Conservation (phyloP, 306 rosid genomes). For the Neltuma alba region DNA sequence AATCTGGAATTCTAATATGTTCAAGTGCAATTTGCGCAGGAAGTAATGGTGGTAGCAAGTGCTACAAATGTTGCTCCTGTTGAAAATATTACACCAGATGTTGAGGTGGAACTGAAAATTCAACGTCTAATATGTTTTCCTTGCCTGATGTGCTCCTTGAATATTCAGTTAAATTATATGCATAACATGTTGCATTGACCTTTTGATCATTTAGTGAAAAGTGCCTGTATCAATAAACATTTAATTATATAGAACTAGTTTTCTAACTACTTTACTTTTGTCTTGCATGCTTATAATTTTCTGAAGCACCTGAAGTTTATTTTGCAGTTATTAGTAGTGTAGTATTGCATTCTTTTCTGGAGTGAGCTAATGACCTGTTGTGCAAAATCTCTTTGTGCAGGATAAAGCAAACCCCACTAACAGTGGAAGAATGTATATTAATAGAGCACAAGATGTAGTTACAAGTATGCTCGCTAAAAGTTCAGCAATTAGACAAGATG, state of each 20-base stretch:
- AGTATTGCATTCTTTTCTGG: background rate
- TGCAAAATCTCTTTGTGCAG: constrained; percentile 32
- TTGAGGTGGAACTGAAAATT: constrained; percentile 45
- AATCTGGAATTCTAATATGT: constrained; percentile 2
- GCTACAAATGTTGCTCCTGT: constrained; percentile 43
- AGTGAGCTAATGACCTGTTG: constrained; percentile 16
- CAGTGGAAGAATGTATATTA: constrained; percentile 58
- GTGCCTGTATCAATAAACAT: background rate
- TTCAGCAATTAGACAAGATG: constrained; percentile 69
- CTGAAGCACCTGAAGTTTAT: background rate
- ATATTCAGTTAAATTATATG: background rate
- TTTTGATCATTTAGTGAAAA: background rate
- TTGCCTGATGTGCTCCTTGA: background rate
- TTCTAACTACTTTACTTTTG: constrained; percentile 1
- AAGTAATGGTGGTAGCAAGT: constrained; percentile 49
- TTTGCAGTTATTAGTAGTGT: constrained; percentile 16
- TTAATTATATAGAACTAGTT: background rate
- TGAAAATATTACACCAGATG: constrained; percentile 39
- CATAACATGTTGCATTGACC: background rate
- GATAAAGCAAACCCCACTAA: constrained; percentile 39
- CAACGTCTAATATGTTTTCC: background rate
- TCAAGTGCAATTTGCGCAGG: constrained; percentile 50
- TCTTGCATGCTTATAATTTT: background rate
- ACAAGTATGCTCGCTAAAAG: constrained; percentile 68
- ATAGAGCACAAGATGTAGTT: constrained; percentile 69